Conservation (phyloP, 192 early-diverging fungal species). For the Coemansia sp. region DNA sequence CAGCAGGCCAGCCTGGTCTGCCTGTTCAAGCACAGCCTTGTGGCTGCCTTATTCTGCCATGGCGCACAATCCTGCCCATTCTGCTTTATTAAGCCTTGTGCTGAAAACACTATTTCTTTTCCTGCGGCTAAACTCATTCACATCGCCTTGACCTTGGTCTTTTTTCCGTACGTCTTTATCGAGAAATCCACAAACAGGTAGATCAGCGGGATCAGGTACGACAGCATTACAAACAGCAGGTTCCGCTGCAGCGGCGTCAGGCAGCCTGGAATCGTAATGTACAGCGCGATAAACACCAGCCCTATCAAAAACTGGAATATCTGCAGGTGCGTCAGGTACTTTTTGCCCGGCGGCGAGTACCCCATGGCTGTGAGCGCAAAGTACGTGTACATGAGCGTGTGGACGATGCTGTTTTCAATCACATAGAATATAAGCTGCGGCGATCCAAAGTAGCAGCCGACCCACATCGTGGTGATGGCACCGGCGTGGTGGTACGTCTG, state of each 20-base stretch:
- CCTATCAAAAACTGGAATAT: constrained; percentile 84
- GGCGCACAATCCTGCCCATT: no score
- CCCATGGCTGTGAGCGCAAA: constrained; percentile 75
- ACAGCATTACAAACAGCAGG: constrained; percentile 67
- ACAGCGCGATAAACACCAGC: constrained; percentile 61
- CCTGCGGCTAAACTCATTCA: not conserved
- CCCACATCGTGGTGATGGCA: constrained; percentile 88
- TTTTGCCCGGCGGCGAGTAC: constrained; percentile 73
- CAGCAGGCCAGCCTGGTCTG: no score
- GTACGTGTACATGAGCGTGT: constrained; percentile 85
- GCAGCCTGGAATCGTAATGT: constrained; percentile 65
- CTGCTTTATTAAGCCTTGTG: no score
- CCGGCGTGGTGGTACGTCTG: constrained; percentile 90
- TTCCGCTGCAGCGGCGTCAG: constrained; percentile 58
- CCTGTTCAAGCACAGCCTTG: no score
- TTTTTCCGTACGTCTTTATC: constrained; percentile 64
- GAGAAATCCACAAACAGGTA: constrained; percentile 83
- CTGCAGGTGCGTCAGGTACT: constrained; percentile 79
- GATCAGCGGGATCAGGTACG: constrained; percentile 74
- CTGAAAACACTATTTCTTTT: no score
- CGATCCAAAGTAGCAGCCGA: constrained; percentile 74
- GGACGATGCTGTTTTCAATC: constrained; percentile 76
- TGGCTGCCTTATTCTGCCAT: no score
- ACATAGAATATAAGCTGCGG: constrained; percentile 83
- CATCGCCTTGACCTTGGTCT: constrained; percentile 35